Evolutionary conservation across 768 basidiomycete species (phyloP), one percentile per base, ranked within the genome.

Genomic region (Mrakia hoshinonis): DNA sequence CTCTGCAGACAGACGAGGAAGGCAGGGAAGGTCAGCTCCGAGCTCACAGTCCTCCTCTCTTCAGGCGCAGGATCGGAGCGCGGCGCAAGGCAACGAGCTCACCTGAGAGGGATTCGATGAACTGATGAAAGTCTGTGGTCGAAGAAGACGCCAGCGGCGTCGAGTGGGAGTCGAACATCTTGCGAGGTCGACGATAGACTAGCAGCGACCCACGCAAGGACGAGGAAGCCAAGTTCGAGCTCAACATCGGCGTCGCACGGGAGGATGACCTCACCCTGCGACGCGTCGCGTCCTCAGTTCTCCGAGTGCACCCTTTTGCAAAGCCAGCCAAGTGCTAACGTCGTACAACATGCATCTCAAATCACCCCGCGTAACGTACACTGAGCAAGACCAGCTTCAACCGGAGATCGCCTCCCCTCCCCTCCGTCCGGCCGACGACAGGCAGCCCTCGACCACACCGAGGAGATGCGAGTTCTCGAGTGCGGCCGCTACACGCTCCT

Each of bases 401-500:
- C 51, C 67, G 22, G 39, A 13, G 2, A 60, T 36, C 0, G 51
- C 55, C 52, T 68, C 67, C 43, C 66, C 66, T 10, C 72, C 72
- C 26, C 72, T 48, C 29, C 72, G 46, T 7, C 72, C 80, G 0
- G 80, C 82, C 9, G 82, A 82, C 13, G 81, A 79, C 26, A 90
- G 81, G 77, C 87, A 89, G 39, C 88, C 87, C 78, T 98, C 94
- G 12, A 99, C 86, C 0, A 91, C 91, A 68, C 89, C 88, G 1
- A 97, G 78, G 5, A 99, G 84, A 36, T 88, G 85, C 2, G 86
- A 84, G 80, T 98, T 98, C 80, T 99, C 96, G 61, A 98, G 83
- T 1, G 96, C 96, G 13, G 96, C 96, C 31, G 93, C 93, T 1
- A 98, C 96, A 49, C 96, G 85, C 80, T 99, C 96, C 80, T 99